Percentiles rank a stretch among this genome's conserved stretches.
Evolutionary conservation across 768 basidiomycete species (phyloP).

Genomic region (Russula sp.): DNA sequence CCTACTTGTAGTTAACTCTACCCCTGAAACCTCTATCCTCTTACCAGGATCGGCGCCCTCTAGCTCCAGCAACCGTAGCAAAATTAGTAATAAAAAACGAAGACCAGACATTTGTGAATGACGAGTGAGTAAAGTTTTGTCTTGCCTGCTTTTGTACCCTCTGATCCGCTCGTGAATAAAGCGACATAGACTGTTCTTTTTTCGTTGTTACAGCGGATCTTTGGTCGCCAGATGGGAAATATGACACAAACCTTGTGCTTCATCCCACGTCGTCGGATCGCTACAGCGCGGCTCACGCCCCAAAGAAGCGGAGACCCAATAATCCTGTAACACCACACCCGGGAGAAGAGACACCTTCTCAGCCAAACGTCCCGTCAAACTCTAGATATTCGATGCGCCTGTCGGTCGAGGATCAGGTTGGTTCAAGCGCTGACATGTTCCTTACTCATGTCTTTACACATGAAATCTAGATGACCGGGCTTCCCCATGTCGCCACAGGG

Average conservation of each 20-base stretch:
- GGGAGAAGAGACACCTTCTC: constrained; percentile 24
- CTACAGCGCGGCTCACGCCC: constrained; percentile 46
- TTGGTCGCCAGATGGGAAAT: constrained; percentile 77
- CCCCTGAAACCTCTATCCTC: constrained; percentile 17
- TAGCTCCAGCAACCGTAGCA: constrained; percentile 86
- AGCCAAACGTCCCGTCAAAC: constrained; percentile 25
- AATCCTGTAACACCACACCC: constrained; percentile 23
- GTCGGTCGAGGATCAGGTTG: constrained; percentile 16
- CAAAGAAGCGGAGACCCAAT: constrained; percentile 30
- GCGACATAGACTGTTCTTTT: constrained; percentile 81
- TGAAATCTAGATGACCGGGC: constrained; percentile 13
- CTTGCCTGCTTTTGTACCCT: neutral
- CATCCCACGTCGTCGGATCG: constrained; percentile 79
- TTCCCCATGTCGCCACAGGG: constrained; percentile 6
- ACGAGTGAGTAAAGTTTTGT: constrained; percentile 52
- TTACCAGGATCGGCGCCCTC: constrained; percentile 77
- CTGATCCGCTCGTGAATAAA: constrained; percentile 29
- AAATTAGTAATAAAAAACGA: constrained; percentile 72
- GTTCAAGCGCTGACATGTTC: constrained; percentile 1
- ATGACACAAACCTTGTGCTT: constrained; percentile 84
- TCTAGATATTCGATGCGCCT: constrained; percentile 19
- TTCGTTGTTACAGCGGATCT: constrained; percentile 91
- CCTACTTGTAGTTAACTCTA: constrained; percentile 8
- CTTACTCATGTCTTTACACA: neutral
- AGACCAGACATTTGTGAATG: constrained; percentile 61